Percentiles rank a stretch among this genome's conserved stretches.
Conservation (phyloP, 2,329 filamentous ascomycete genomes). For the Paraphoma sp. region DNA sequence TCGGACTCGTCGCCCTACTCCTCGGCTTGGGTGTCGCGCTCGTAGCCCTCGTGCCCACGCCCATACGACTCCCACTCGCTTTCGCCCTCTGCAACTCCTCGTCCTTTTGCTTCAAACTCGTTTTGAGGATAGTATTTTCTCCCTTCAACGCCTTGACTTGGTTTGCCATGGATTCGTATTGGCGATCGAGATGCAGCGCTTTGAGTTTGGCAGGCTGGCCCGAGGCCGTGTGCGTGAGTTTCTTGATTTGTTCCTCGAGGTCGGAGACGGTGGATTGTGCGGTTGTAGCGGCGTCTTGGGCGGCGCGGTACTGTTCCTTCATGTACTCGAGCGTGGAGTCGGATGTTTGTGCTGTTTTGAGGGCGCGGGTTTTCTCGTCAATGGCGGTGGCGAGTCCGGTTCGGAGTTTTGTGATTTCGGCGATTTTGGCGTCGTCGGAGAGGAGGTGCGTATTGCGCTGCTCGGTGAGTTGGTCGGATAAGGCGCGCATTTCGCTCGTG, state of each 20-base stretch:
- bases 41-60: slow-evolving; percentile 34
- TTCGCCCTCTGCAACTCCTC: slow-evolving; percentile 30
- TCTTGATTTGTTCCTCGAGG: slow-evolving; percentile 20
- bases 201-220: slow-evolving; percentile 26
- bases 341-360: slow-evolving; percentile 40
- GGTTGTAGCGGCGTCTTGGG: slow-evolving; percentile 17
- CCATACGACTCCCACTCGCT: slow-evolving; percentile 21
- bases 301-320: slow-evolving; percentile 60
- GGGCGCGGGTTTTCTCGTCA: slow-evolving; percentile 26
- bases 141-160: slow-evolving; percentile 10
- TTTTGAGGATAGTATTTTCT: slow-evolving; percentile 21
- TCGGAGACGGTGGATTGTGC: slow-evolving; percentile 11
- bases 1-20: slow-evolving; percentile 38
- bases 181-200: slow-evolving; percentile 20
- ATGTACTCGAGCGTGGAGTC: slow-evolving; percentile 62
- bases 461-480: slow-evolving; percentile 23
- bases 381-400: slow-evolving; percentile 27
- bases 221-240: slow-evolving; percentile 24
- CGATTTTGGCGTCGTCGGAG: slow-evolving; percentile 29
- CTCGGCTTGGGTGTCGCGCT: slow-evolving; percentile 39
- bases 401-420: slow-evolving; percentile 30
- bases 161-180: slow-evolving; percentile 11
- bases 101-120: slow-evolving; percentile 24
- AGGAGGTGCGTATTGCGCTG: slow-evolving; percentile 23
- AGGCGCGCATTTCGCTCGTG: slow-evolving; percentile 15